Evolutionary conservation across 164 flowering plant species (phyloP).

Genomic region (Kingdonia uniflora): DNA sequence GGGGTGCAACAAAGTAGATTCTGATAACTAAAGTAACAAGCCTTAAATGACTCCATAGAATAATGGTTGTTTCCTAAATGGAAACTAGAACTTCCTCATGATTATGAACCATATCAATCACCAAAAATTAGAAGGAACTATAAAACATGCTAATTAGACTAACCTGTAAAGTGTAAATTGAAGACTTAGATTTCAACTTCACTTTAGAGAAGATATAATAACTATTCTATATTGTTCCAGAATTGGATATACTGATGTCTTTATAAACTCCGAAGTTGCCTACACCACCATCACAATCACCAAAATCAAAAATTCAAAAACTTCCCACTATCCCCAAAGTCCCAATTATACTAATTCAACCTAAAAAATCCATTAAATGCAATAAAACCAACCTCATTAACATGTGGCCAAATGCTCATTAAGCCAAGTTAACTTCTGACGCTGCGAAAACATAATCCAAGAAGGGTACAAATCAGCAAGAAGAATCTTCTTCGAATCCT

Average conservation of each 20-base stretch:
- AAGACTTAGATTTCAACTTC: conserved; percentile 90
- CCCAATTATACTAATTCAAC: background rate
- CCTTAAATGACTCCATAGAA: too few relatives aligned
- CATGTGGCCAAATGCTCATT: conserved; percentile 67
- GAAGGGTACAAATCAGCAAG: conserved; percentile 56
- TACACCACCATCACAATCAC: conserved; percentile 13
- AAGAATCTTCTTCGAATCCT: conserved; percentile 77
- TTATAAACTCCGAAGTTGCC: conserved; percentile 95
- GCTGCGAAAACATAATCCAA: conserved; percentile 79
- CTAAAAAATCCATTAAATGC: conserved; percentile 42
- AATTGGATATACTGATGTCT: conserved; percentile 62
- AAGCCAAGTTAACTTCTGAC: conserved; percentile 83
- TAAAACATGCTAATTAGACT: conserved; percentile 6
- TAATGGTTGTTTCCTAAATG: too few relatives aligned
- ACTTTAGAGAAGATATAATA: conserved; percentile 60
- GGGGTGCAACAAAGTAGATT: too few relatives aligned
- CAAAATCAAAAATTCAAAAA: background rate
- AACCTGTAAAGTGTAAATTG: conserved; percentile 98
- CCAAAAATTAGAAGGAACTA: too few relatives aligned
- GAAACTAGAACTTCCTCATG: too few relatives aligned
- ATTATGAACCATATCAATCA: too few relatives aligned
- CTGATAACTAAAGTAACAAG: too few relatives aligned
- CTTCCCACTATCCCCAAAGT: background rate
- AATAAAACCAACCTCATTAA: conserved; percentile 95
- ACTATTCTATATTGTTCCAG: conserved; percentile 82